Conservation (phyloP, 176 grass and related monocot genomes). For the Dactylis glomerata region DNA sequence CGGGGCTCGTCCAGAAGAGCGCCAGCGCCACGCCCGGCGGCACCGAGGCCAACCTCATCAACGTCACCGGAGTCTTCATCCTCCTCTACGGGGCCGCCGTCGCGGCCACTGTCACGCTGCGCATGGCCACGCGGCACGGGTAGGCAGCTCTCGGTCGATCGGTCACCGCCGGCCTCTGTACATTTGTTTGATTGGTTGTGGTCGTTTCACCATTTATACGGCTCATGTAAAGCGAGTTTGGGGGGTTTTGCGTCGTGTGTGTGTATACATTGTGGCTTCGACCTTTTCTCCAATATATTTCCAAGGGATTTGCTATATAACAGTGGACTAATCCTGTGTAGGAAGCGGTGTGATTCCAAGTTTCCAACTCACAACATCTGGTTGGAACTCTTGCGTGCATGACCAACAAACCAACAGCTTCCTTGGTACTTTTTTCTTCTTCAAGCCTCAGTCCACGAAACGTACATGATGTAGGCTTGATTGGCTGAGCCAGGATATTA, state of each 20-base stretch:
- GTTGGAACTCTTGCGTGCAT: background rate
- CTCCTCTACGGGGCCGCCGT: constrained; percentile 69
- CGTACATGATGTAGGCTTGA: background rate
- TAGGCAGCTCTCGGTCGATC: background rate
- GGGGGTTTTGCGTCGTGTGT: background rate
- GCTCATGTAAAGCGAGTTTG: background rate
- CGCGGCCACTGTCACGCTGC: constrained; percentile 46
- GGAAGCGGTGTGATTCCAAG: too few species aligned
- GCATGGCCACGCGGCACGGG: constrained; percentile 21
- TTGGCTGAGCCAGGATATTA: too few species aligned
- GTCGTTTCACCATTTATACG: background rate
- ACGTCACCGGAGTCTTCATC: constrained; percentile 82
- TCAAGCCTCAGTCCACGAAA: background rate
- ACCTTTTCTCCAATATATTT: background rate
- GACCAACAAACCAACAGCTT: background rate
- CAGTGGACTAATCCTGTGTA: too few species aligned
- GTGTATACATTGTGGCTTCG: background rate
- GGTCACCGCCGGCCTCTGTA: background rate
- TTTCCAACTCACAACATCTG: background rate
- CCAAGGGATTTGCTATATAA: background rate
- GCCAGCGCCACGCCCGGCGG: constrained; percentile 11
- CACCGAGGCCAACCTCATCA: constrained; percentile 68
- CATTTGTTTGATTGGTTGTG: background rate
- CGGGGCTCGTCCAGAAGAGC: constrained; percentile 76
- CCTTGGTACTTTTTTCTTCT: background rate